Evolutionary conservation across 306 rosid species (phyloP).

Genomic region (Vachellia collinsii): DNA sequence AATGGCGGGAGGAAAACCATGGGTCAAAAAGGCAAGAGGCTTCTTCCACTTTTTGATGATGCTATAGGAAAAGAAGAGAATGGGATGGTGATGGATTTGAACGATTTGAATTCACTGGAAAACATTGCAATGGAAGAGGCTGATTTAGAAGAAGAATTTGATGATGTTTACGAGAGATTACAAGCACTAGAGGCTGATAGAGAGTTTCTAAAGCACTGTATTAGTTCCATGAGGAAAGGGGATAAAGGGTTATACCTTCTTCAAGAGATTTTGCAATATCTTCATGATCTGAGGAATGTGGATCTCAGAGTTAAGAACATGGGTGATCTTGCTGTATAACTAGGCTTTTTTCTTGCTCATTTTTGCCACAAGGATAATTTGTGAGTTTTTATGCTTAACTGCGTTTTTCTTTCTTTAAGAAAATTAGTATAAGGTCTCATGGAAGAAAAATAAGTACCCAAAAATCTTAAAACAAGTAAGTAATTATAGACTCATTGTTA

Average conservation of each 20-base stretch:
- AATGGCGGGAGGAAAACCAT: conserved; percentile 66
- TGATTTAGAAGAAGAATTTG: conserved; percentile 69
- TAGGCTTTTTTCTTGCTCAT: conserved; percentile 26
- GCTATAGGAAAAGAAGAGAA: conserved; percentile 57
- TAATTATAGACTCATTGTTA: too few relatives aligned
- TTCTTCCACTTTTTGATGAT: conserved; percentile 48
- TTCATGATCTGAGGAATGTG: conserved; percentile 85
- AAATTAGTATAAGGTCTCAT: too few relatives aligned
- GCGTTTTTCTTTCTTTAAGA: neutral
- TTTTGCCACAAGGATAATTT: conserved; percentile 35
- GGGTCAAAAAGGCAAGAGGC: conserved; percentile 57
- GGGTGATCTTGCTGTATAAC: conserved; percentile 51
- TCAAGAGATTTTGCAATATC: conserved; percentile 81
- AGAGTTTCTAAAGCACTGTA: conserved; percentile 90
- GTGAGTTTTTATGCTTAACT: conserved; percentile 38
- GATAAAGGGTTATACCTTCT: conserved; percentile 66
- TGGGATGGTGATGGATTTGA: conserved; percentile 32
- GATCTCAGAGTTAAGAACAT: conserved; percentile 63
- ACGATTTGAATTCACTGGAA: conserved; percentile 28
- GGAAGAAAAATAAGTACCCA: too few relatives aligned
- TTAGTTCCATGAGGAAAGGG: conserved; percentile 85
- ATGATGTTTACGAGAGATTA: conserved; percentile 78
- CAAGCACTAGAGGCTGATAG: conserved; percentile 87
- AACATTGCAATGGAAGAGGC: conserved; percentile 40
- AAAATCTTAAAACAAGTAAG: too few relatives aligned